Base-by-base conservation (phyloP, 345 rosid species). In the Sapria himalayana region DNA sequence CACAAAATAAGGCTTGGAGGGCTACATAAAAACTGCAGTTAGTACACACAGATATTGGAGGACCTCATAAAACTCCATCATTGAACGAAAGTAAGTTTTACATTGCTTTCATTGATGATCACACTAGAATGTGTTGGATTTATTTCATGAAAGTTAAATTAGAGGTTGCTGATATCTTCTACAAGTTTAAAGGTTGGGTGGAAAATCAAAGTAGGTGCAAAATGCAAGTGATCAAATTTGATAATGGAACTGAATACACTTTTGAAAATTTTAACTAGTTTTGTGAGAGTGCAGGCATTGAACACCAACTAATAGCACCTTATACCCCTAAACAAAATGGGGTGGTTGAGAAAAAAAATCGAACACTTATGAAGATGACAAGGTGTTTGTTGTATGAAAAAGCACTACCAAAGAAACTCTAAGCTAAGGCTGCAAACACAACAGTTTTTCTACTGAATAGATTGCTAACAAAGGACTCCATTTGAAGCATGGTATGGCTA, bases 161-260 rank as follows among this genome's bases (percentile, higher is more conserved):
- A 9, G 33, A 47, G 16, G 33, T 43, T 12, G 33, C 17, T 23
- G 35, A 23, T 12, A 5, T 43, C 17, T 45, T 29, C 20, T n/a
- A 12, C 9, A 45, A 7, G 22, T 45, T 29, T 15, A 45, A 29
- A 20, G 13, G 15, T 11, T 45, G 21, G 44, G 37, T 39, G 4
- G 45, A 49, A 27, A 49, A 25, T 37, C 44, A 49, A 49, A 38
- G 21, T 23, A 20, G 17, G 0, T 25, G 19, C 24, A 25, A 25
- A 29, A 25, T 49, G 3, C 22, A 49, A 20, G 29, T 40, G 21
- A 39, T 49, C 11, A 27, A 32, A 6, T 25, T 7, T 7, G 29
- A 40, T 40, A 39, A 49, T 49, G 45, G 39, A 22, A 39, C 37
- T 25, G 16, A 49, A 39, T 40, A 48, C 15, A 37, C 35, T 10